phyloP scores from a whole-genome alignment of 179 eudicot species.

The Beta corolliflora region DNA sequence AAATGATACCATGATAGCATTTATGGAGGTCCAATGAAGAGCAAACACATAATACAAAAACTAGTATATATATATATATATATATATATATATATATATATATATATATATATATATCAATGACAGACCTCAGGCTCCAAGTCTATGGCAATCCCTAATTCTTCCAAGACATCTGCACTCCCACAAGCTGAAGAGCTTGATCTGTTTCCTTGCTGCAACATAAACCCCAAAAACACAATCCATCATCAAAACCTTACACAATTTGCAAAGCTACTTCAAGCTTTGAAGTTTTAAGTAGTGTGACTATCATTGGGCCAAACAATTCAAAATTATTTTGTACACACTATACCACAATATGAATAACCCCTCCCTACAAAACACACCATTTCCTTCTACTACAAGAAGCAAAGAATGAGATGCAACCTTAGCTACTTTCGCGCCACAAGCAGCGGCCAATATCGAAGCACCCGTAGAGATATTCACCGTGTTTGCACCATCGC shows the following conservation, averaged over 20 bases:
- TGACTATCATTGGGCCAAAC: background rate
- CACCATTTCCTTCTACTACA: background rate
- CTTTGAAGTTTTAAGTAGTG: background rate
- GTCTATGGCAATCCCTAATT: constrained; percentile 75
- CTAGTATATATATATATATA: too few species aligned
- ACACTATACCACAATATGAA: background rate
- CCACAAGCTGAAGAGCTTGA: constrained; percentile 99
- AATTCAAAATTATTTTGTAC: background rate
- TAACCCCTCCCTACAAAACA: background rate
- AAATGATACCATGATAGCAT: background rate
- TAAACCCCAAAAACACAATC: constrained; percentile 2
- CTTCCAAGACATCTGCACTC: constrained; percentile 96
- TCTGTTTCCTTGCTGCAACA: constrained; percentile 90
- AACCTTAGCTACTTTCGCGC: constrained; percentile 98
- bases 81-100: too few species aligned
- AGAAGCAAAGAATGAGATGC: constrained; percentile 1
- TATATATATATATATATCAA: background rate
- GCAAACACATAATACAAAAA: constrained; percentile 1
- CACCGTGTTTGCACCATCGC: constrained; percentile 97
- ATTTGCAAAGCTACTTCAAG: background rate
- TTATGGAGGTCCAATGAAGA: constrained; percentile 8
- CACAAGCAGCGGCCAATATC: constrained; percentile 90
- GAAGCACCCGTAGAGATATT: constrained; percentile 96
- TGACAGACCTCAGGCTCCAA: constrained; percentile 79
- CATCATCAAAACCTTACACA: background rate